Evolutionary conservation across 805 yeast genomes (phyloP), one percentile per base, ranked within the genome.

Genomic region (Wickerhamiella hasegawae): DNA sequence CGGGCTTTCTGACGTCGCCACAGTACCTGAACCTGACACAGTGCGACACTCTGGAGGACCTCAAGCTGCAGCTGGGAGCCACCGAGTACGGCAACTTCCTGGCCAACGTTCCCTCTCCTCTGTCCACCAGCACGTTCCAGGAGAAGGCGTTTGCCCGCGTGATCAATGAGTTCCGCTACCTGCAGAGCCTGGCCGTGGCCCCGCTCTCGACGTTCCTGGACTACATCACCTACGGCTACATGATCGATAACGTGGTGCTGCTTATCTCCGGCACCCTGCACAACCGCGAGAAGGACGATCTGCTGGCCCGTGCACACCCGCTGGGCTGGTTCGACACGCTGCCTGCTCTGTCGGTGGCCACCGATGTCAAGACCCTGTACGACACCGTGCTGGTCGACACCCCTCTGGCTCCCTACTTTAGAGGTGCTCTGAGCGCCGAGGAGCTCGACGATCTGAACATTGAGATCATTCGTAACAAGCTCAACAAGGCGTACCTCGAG

Each of bases 251-350:
- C 57, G 94, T 90, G 27, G 81, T 90, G 18, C 66, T 90, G 51
- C 79, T 90, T 78, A 87, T 90, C 52, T 85, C 96, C 1, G 99
- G 99, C 17, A 84, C 98, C 0, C 71, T 90, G 41, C 98, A 90
- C 54, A 93, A 85, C 52, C 71, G 97, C 51, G 95, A 92, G 58
- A 74, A 81, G 51, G 60, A 73, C 28, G 98, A 90, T 52, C 77
- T 92, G 35, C 67, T 90, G 50, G 73, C 74, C 40, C 75, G 95
- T 54, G 84, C 95, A 55, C 94, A 90, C 55, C 98, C 98, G 0
- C 66, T 90, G 47, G 99, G 99, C 31, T 85, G 96, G 95, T 90
- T 90, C 52, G 98, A 90, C 48, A 87, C 97, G 5, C 70, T 90
- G 46, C 98, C 98, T 24, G 87, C 97, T 0, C 66, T 90, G 39